Evolutionary conservation across 306 rosid species (phyloP), one percentile per base, ranked within the genome.

Genomic region (Quercus berberidifolia): DNA sequence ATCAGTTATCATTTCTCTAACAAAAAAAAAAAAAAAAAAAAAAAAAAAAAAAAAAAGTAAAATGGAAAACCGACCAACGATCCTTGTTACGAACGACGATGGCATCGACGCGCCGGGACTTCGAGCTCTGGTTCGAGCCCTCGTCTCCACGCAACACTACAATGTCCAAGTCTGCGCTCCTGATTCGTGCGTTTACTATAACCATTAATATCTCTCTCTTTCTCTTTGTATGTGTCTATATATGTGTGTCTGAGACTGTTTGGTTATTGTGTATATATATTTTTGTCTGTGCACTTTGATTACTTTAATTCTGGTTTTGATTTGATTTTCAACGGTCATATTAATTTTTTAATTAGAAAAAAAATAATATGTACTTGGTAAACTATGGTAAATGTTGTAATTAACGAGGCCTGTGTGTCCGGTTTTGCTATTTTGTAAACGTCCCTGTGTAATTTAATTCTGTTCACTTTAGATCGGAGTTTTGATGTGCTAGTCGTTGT

Each of bases 21-120:
- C 11, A 0, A 4, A 43, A 38, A 62, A 60, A 26, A 21, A 76
- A 77, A 65, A 92, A 26, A 25, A 25, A 25, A 28, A 28, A 28
- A 28, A 41, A 41, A 43, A 35, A 62, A 60, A 26, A 21, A 76
- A 77, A n/a, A n/a, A n/a, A n/a, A n/a, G n/a, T n/a, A n/a, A n/a
- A 65, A 92, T 94, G 97, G 92, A 86, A 71, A 82, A 56, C 52
- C 65, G 38, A 26, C 84, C 91, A 1, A 88, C 97, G 76, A 83
- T 95, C 76, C 74, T 95, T 88, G 74, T 95, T 11, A 95, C 99
- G 20, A 95, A 95, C 88, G 99, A 95, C 86, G 99, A 95, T 38
- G 99, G 99, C 23, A 93, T 95, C 75, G 92, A 95, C 19, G 99
- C 94, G 7, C 91, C 98, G 13, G 99, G 99, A 8, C 88, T 95